Evolutionary conservation across 2,329 filamentous ascomycete genomes (phyloP).

Genomic region (Aspergillus japonicus): DNA sequence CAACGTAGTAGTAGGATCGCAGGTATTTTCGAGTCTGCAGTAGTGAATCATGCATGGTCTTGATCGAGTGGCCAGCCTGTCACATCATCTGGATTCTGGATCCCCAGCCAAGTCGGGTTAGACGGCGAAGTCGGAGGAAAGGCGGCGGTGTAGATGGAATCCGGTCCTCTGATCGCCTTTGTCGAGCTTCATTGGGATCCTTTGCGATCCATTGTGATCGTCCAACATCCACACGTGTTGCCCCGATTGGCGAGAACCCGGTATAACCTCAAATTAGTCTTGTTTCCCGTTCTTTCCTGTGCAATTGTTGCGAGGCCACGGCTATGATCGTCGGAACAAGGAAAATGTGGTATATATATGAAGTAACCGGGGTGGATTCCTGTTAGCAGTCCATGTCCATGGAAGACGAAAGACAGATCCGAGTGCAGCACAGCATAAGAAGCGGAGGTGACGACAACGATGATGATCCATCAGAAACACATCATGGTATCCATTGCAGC

Average conservation of each 20-base stretch:
- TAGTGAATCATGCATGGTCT: no score
- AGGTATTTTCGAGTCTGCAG: no score
- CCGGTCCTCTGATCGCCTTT: neutral
- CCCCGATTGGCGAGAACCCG: neutral
- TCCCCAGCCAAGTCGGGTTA: neutral
- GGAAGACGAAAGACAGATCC: neutral
- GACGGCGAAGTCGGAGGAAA: neutral
- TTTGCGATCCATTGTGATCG: neutral
- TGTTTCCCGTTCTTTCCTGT: neutral
- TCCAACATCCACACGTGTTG: neutral
- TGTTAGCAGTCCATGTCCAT: neutral
- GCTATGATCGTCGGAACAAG: neutral
- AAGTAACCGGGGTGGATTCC: neutral
- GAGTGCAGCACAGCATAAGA: constrained; percentile 1
- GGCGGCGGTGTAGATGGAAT: neutral
- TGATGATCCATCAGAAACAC: neutral
- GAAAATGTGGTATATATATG: neutral
- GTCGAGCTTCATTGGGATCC: neutral
- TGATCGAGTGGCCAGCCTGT: neutral
- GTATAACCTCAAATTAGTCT: neutral
- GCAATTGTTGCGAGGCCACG: neutral
- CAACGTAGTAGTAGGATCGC: no score
- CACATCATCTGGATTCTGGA: no score
- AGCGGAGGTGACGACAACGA: neutral
- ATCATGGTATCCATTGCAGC: neutral